Percentiles rank a stretch among this genome's conserved stretches.
Conservation (phyloP, 495 filamentous ascomycete species). For the Aspergillus avenaceus region DNA sequence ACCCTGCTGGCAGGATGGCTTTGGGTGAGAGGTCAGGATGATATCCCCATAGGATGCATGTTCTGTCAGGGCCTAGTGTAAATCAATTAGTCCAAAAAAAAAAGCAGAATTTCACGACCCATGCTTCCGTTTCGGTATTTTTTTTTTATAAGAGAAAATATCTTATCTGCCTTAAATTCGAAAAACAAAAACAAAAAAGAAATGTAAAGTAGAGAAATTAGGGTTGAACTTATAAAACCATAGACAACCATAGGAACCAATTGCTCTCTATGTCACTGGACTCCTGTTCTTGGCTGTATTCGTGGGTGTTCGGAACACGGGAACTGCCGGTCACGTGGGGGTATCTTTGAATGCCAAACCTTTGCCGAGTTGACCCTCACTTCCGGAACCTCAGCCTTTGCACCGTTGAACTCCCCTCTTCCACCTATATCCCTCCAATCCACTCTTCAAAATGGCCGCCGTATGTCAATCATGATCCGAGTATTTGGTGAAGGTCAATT, state of each 20-base stretch:
- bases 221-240: too few relatives aligned
- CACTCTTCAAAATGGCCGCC: slow-evolving; percentile 74
- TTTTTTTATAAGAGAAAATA: not conserved
- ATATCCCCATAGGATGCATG: slow-evolving; percentile 21
- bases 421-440: slow-evolving; percentile 38
- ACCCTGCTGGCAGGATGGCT: slow-evolving; percentile 25
- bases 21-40: slow-evolving; percentile 28
- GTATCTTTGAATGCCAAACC: slow-evolving; percentile 36
- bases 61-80: slow-evolving; percentile 33
- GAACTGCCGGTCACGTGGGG: slow-evolving; percentile 38
- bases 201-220: too few relatives aligned
- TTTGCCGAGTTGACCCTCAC: slow-evolving; percentile 43
- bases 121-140: slow-evolving; percentile 5
- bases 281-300: slow-evolving; percentile 7
- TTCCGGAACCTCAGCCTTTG: slow-evolving; percentile 36
- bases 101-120: slow-evolving; percentile 34
- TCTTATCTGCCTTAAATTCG: too few relatives aligned
- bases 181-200: too few relatives aligned
- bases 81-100: slow-evolving; percentile 39
- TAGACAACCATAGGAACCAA: too few relatives aligned
- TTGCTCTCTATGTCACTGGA: too few relatives aligned
- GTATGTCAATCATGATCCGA: slow-evolving; percentile 53
- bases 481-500: not conserved
- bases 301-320: slow-evolving; percentile 32
- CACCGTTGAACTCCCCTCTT: slow-evolving; percentile 39